These are phyloP conservation scores for Wickerhamia fluorescens DNA, from an alignment of 805 yeast species.

Conservation along the genomic window DNA sequence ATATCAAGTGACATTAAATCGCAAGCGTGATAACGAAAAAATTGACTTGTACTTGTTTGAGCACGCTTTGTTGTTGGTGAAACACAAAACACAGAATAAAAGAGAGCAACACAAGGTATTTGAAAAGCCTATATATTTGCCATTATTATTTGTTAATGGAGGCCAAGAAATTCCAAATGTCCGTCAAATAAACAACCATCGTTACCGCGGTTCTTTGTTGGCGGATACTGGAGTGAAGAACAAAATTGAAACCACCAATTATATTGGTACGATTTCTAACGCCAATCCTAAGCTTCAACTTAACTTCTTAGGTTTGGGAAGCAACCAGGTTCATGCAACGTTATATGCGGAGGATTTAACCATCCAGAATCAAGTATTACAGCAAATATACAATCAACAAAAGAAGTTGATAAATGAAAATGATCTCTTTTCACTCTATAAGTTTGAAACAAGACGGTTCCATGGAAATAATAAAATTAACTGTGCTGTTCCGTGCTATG, in stretches of 20 bases:
- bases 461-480: slow-evolving; percentile 71
- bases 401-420: slow-evolving; percentile 60
- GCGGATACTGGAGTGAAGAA: slow-evolving; percentile 27
- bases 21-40: slow-evolving; percentile 70
- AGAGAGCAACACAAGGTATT: slow-evolving; percentile 88
- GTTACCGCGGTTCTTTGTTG: slow-evolving; percentile 30
- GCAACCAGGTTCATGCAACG: slow-evolving; percentile 47
- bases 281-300: slow-evolving; percentile 37
- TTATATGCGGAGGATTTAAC: slow-evolving; percentile 46
- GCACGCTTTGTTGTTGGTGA: slow-evolving; percentile 77
- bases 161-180: slow-evolving; percentile 73
- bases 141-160: slow-evolving; percentile 64
- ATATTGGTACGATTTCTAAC: slow-evolving; percentile 19
- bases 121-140: slow-evolving; percentile 81
- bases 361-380: slow-evolving; percentile 74
- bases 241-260: slow-evolving; percentile 19
- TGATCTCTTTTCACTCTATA: slow-evolving; percentile 73
- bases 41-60: slow-evolving; percentile 85
- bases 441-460: slow-evolving; percentile 69
- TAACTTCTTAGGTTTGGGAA: slow-evolving; percentile 47
- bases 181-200: slow-evolving; percentile 30
- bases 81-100: slow-evolving; percentile 79
- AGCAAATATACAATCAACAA: slow-evolving; percentile 76
- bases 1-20: slow-evolving; percentile 63
- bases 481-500: slow-evolving; percentile 90